A percentile compares a stretch with the other conserved stretches of the same genome.
These are phyloP conservation scores for Aegilops bicornis DNA, from an alignment of 176 grass and related monocot species.

Conservation along the genomic window DNA sequence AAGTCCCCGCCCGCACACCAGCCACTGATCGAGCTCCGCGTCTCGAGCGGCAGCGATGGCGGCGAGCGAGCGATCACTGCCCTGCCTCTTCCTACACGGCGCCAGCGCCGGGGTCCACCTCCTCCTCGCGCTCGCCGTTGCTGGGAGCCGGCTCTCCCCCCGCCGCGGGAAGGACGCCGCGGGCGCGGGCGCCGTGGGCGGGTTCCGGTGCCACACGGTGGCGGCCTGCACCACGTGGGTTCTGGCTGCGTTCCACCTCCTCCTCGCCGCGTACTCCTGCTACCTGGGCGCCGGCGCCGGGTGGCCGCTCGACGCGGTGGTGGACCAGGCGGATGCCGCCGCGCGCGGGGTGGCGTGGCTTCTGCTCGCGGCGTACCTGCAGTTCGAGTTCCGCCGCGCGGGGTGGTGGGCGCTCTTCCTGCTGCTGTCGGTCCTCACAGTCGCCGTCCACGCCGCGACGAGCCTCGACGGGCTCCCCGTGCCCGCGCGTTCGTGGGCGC, in stretches of 20 bases:
- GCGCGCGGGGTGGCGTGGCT: constrained; percentile 55
- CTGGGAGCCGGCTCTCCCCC: background rate
- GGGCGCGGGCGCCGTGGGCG: background rate
- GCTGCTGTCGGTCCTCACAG: constrained; percentile 31
- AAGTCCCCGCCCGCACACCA: background rate
- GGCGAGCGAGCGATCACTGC: background rate
- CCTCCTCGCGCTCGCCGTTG: constrained; percentile 36
- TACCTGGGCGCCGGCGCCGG: constrained; percentile 1
- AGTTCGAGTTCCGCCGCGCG: constrained; percentile 31
- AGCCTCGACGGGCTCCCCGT: constrained; percentile 15
- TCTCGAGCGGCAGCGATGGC: background rate
- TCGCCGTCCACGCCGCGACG: constrained; percentile 24
- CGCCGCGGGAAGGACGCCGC: background rate
- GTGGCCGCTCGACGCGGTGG: constrained; percentile 27
- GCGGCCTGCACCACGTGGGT: constrained; percentile 30
- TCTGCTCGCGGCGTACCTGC: constrained; percentile 52
- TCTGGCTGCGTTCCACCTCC: constrained; percentile 25
- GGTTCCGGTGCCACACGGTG: constrained; percentile 27
- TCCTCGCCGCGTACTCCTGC: constrained; percentile 34
- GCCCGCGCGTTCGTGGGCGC: constrained; percentile 34
- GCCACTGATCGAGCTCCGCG: background rate
- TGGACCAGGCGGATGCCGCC: constrained; percentile 28
- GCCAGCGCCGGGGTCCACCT: background rate
- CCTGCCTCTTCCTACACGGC: constrained; percentile 20
- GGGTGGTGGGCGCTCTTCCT: constrained; percentile 61